Percentiles rank a stretch among this genome's conserved stretches.
Conservation (phyloP, 306 rosid species). For the Sindora glabra region DNA sequence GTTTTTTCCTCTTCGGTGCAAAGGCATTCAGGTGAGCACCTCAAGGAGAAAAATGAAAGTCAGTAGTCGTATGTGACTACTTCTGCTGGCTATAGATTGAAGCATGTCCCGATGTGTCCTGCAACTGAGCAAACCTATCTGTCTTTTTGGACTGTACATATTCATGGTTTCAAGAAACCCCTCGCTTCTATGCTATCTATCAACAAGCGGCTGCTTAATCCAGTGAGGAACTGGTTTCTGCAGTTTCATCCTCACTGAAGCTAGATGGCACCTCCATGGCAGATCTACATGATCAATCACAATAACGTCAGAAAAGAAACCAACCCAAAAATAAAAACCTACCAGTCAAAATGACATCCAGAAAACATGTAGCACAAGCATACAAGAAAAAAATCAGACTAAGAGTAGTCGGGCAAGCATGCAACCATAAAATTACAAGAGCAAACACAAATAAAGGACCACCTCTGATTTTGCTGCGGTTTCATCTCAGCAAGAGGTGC, state of each 20-base stretch:
- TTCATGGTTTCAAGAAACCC: constrained; percentile 16
- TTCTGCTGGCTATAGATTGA: constrained; percentile 19
- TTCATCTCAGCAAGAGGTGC: constrained; percentile 36
- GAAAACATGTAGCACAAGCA: not conserved
- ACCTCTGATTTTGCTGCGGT: constrained; percentile 53
- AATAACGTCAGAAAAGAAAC: constrained; percentile 13
- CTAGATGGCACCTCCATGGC: constrained; percentile 60
- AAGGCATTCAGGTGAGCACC: constrained; percentile 32
- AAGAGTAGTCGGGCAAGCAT: not conserved
- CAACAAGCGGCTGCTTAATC: constrained; percentile 30
- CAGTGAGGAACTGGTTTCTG: constrained; percentile 64
- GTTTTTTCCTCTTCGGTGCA: constrained; percentile 21
- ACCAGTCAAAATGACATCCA: not conserved
- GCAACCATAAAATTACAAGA: not conserved
- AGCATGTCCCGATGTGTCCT: no score
- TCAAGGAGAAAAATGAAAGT: constrained; percentile 20
- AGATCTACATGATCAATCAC: constrained; percentile 42
- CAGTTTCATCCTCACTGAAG: constrained; percentile 85
- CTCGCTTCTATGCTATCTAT: constrained; percentile 16
- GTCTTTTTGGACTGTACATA: constrained; percentile 46
- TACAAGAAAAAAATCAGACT: not conserved
- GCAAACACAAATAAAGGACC: constrained; percentile 10
- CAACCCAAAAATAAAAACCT: not conserved
- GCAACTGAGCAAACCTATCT: constrained; percentile 19
- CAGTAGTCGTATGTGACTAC: not conserved